phyloP scores from a whole-genome alignment of 495 filamentous ascomycete genomes.

The Talaromyces thailandensis region DNA sequence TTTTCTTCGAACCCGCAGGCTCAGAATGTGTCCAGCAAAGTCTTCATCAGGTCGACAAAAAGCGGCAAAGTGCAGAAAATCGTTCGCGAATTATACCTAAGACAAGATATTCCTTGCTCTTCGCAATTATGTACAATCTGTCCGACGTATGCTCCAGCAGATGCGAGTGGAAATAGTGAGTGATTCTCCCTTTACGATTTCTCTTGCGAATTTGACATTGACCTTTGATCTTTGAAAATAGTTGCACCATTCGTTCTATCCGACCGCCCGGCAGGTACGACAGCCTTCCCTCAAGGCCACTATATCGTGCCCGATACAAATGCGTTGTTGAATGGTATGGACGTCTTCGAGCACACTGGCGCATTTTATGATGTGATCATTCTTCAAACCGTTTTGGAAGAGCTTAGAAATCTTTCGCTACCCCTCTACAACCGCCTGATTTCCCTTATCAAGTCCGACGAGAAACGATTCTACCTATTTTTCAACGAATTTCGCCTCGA shows the following conservation, averaged over 20 bases:
- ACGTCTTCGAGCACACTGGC: conserved; percentile 83
- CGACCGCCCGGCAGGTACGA: conserved; percentile 74
- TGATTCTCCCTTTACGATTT: background rate
- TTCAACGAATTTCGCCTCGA: conserved; percentile 97
- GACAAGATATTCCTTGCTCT: conserved; percentile 95
- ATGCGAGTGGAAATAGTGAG: conserved; percentile 69
- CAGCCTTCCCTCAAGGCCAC: conserved; percentile 72
- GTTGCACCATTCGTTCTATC: conserved; percentile 80
- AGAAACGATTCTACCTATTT: conserved; percentile 96
- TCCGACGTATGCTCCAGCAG: conserved; percentile 56
- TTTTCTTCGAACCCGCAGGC: conserved; percentile 55
- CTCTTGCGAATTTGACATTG: background rate
- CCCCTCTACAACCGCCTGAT: conserved; percentile 92
- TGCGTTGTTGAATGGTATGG: conserved; percentile 90
- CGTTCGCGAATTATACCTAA: conserved; percentile 89
- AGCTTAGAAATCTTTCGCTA: conserved; percentile 85
- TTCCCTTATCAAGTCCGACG: conserved; percentile 80
- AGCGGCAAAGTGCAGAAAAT: conserved; percentile 98
- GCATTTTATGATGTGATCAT: conserved; percentile 94
- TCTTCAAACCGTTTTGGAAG: conserved; percentile 90
- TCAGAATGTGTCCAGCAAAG: conserved; percentile 81
- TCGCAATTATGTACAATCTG: conserved; percentile 78
- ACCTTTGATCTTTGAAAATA: conserved; percentile 20
- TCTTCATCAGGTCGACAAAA: conserved; percentile 86
- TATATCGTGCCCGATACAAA: conserved; percentile 97